Evolutionary conservation across 345 rosid species (phyloP), one percentile per base, ranked within the genome.

Genomic region (Ceriops tagal): DNA sequence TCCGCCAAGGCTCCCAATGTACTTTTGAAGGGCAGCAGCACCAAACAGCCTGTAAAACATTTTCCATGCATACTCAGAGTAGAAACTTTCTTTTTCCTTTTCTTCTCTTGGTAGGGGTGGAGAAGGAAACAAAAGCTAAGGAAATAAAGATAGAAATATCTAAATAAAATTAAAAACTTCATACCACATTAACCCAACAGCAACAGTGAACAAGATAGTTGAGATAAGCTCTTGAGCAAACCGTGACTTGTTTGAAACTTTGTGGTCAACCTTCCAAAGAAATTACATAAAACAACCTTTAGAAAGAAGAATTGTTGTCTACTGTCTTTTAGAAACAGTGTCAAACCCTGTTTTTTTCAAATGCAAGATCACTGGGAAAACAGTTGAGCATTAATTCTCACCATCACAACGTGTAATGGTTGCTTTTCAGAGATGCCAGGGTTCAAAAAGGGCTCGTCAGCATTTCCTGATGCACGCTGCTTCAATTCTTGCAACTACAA

Each of bases 341-440:
- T n/a, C 27, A 63, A 28, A 66, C 35, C 27, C 16, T 31, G 2
- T 7, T 66, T 19, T 63, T 66, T 28, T 58, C 18, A 46, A 31
- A 19, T 47, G 18, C 11, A 35, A 49, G 10, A 35, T 39, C 61
- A 65, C 57, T 13, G 34, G 68, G 66, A 35, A 27, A 24, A 53
- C 43, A 58, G 6, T 63, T 57, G 52, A 31, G 6, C 8, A 68
- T 28, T 65, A 30, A 65, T n/a, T 56, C 85, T 78, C 81, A 91
- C 97, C 99, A 95, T 87, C 63, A 93, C 78, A 57, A 95, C 99
- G 78, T 95, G 99, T 85, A 95, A 78, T 1, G 97, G 97, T 64
- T 88, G 99, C 86, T 81, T 95, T 79, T 90, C 92, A 49, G 97
- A 95, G 66, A 90, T 73, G 53, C 96, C 99, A 51, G 96, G 96